Base-by-base conservation (phyloP, 306 rosid genomes). In the Ziziphus jujuba region DNA sequence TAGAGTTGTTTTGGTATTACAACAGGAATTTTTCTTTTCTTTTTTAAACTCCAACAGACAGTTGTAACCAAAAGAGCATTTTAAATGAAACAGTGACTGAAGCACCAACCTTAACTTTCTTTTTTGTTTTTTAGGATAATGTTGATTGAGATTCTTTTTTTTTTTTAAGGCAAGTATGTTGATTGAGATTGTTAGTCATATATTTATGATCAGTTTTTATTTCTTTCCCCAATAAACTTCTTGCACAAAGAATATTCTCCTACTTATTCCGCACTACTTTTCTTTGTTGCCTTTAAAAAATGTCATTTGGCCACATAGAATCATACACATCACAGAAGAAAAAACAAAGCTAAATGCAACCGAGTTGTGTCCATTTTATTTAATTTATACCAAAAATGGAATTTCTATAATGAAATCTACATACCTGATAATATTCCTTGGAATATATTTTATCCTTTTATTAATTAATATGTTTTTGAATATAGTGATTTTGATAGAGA, bases 191-290 rank as follows among this genome's bases (percentile, higher is more conserved):
- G 23, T 63, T 51, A 47, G 55, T 40, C 59, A 50, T 65, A 24
- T 48, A 24, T 31, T 28, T 28, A 28, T n/a, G 33, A 31, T 0
- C 21, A 23, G 4, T 47, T 16, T 23, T 25, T 7, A 13, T 16
- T 17, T 31, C 40, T 49, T 17, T 23, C 33, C 10, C 24, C 7
- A 9, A 16, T 45, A 28, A 28, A 28, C 33, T 28, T 6, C 10
- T 1, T 47, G 20, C 58, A 25, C 2, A 23, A 56, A 50, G 60
- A 65, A 65, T 73, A 73, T 73, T 65, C 59, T 57, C 56, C 24
- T 49, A 3, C 23, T 36, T 22, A 25, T 53, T 4, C 19, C 53
- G 1, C 54, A 52, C 8, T 40, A 19, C 11, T 62, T 4, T 19
- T 43, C 25, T 21, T 0, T 3, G 31, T 28, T 28, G 33, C 33